Base-by-base conservation (phyloP, 2,329 filamentous ascomycete genomes). In the Neonectria faginata region DNA sequence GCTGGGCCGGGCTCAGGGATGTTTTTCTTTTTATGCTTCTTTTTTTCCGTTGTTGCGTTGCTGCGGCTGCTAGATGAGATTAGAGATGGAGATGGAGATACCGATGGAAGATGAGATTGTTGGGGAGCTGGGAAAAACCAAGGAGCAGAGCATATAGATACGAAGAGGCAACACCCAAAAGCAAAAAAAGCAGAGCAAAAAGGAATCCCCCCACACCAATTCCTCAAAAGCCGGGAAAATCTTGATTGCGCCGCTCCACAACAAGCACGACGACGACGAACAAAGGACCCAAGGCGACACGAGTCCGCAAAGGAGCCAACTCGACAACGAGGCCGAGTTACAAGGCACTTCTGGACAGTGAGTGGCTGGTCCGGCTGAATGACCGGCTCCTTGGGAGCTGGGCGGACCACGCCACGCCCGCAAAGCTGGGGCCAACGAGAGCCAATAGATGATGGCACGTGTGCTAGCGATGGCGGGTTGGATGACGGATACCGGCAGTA, bases 401-500 rank as follows among this genome's bases (percentile, higher is more conserved):
- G 33, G 52, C 36, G 51, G 29, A 57, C 48, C 14, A 58, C 60
- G 60, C 60, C 55, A 58, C 56, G 56, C 50, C 61, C 61, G 51
- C 39, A 55, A 31, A 18, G 56, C 56, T 45, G 61, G 61, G 56
- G 55, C 61, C 56, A 56, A 52, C 61, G 56, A 64, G 56, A 64
- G 56, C 61, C 61, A 64, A 48, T 31, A 9, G 61, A 64, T 60
- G 61, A 64, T 60, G 56, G 33, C 36, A 8, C 48, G 29, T 39
- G 48, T 31, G 29, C 53, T 18, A 39, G 48, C 10, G 47, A 55
- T 36, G 50, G 51, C 22, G 20, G 47, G n/a, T 39, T 36, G 47
- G 58, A 27, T 62, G 61, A 64, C 51, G 61, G 61, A 45, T 64
- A 56, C 61, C 56, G 61, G 61, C 56, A 55, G 27, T 29, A 63